Evolutionary conservation across 352 stramenopile genomes (phyloP), one percentile per base, ranked within the genome.

Genomic region (Nothophytophthora sp.): DNA sequence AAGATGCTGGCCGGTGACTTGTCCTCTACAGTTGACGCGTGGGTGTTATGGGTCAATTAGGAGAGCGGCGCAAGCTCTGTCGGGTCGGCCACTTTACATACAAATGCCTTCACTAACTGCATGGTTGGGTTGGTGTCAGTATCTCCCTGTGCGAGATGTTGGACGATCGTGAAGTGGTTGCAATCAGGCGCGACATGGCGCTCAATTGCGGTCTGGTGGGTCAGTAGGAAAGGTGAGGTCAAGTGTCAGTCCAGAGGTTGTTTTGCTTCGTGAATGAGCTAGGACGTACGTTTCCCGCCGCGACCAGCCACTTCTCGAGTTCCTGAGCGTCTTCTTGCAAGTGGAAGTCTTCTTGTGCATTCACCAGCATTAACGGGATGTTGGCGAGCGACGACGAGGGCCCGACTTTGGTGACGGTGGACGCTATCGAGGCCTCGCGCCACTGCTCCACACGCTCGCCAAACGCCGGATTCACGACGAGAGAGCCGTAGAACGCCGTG

Each of bases 141-240:
- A 0, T 58, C 15, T 13, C 72, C 55, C 6, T 61, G 44, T 0
- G 78, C 76, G 20, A 92, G 65, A 15, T 87, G 73, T 12, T 76
- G 56, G 8, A 92, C 56, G 50, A 92, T 88, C 10, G 74, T 77
- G 22, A 95, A 90, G 50, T 95, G 84, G 46, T 95, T 92, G 24
- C 68, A 71, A 22, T 70, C 51, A 1, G 55, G 41, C 5, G 90
- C 50, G 15, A 81, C 45, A 20, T 85, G 68, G 5, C 63, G 71
- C 39, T 78, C 39, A 13, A 90, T 70, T 0, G 28, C 46, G 1
- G 29, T 57, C 72, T 88, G 38, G 15, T n/a, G 4, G 18, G 34
- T 15, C 34, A 24, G 19, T 39, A 38, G 10, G 6, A 22, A 63
- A 25, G 4, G 12, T 15, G 30, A 28, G 20, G 22, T 29, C 9